These are phyloP conservation scores for Zygnema circumcarinatum DNA, from an alignment of 139 green algal genomes.

Conservation along the genomic window DNA sequence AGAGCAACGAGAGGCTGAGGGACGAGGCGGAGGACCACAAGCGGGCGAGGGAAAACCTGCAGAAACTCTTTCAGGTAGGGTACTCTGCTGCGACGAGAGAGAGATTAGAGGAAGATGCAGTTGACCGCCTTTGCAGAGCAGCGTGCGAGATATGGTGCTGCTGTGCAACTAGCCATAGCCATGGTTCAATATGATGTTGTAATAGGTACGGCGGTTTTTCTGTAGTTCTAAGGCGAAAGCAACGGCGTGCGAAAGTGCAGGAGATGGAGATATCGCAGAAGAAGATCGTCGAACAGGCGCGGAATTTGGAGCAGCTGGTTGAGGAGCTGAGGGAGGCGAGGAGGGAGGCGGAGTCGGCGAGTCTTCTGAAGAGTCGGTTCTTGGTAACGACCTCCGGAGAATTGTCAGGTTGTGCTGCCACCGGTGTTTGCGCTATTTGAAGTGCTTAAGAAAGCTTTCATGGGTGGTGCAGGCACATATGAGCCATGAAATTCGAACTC, in stretches of 20 bases:
- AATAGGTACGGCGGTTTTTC: too few relatives aligned
- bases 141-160: background rate
- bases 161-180: background rate
- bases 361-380: conserved; percentile 42
- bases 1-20: conserved; percentile 29
- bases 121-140: background rate
- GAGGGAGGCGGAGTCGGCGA: conserved; percentile 40
- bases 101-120: background rate
- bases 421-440: too few relatives aligned
- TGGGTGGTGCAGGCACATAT: too few relatives aligned
- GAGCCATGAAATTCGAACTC: too few relatives aligned
- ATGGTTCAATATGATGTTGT: background rate
- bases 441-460: too few relatives aligned
- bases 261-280: conserved; percentile 37
- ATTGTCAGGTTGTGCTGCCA: too few relatives aligned
- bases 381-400: too few relatives aligned
- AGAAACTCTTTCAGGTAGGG: conserved; percentile 12
- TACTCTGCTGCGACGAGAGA: background rate
- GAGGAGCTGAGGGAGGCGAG: conserved; percentile 35
- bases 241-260: too few relatives aligned
- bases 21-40: conserved; percentile 43
- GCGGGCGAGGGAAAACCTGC: conserved; percentile 18
- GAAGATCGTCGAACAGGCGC: conserved; percentile 42
- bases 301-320: conserved; percentile 43
- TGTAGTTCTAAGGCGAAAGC: too few relatives aligned